Conservation (phyloP, 2,329 filamentous ascomycete species). For the Diplocarpon rosae region DNA sequence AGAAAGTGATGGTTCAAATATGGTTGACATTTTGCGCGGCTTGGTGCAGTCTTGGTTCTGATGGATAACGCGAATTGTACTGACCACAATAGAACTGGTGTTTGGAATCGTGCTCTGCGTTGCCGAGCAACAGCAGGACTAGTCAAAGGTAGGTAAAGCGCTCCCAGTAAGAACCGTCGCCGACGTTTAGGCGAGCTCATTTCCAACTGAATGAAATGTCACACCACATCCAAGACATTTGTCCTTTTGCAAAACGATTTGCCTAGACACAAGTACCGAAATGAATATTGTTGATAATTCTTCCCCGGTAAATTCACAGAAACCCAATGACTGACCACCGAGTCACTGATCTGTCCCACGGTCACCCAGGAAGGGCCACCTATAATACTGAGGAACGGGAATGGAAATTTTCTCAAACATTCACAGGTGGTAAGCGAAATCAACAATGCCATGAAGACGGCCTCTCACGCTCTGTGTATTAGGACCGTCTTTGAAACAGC, state of each 20-base stretch:
- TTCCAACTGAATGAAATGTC: not conserved
- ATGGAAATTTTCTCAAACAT: constrained; percentile 24
- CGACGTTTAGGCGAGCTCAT: not conserved
- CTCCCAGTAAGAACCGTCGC: not conserved
- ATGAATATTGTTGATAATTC: constrained; percentile 18
- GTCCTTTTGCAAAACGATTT: not conserved
- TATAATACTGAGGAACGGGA: constrained; percentile 30
- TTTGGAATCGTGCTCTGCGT: constrained; percentile 4
- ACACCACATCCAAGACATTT: not conserved
- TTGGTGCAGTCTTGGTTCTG: not conserved
- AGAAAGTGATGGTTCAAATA: constrained; percentile 61
- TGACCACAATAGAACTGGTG: not conserved
- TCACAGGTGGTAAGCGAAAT: not conserved
- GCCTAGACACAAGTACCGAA: constrained; percentile 4
- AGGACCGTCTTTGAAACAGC: constrained; percentile 20
- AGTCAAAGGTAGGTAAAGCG: constrained; percentile 1
- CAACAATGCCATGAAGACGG: not conserved
- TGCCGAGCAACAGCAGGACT: constrained; percentile 7
- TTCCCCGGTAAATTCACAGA: constrained; percentile 16
- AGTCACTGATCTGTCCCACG: constrained; percentile 38
- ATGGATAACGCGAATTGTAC: too few species aligned
- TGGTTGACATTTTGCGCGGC: constrained; percentile 38
- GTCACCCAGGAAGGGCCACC: constrained; percentile 39
- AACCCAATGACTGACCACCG: constrained; percentile 40
- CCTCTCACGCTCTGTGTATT: constrained; percentile 5